phyloP scores from a whole-genome alignment of 2,329 filamentous ascomycete genomes.

The Xylaria sp. region DNA sequence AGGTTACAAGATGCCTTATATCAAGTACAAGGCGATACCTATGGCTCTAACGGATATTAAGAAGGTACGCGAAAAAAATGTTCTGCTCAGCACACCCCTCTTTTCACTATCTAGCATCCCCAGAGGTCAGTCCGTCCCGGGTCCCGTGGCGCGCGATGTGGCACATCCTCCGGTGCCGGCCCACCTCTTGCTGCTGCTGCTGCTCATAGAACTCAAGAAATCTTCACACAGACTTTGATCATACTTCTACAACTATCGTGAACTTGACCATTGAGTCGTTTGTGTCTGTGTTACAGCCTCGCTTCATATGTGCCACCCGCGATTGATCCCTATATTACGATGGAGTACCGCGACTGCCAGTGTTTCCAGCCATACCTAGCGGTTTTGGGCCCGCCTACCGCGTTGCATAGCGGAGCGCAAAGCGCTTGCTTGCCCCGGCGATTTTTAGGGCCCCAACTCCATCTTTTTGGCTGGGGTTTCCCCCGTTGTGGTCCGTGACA shows the following conservation, averaged over 20 bases:
- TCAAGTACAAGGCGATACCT: not conserved
- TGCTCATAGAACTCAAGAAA: not conserved
- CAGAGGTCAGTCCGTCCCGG: not conserved
- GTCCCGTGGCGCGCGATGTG: not conserved
- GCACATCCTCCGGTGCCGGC: not conserved
- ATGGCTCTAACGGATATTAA: not conserved
- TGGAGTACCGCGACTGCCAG: no score
- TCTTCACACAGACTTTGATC: not conserved
- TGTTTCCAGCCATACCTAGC: no score
- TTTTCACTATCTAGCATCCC: not conserved
- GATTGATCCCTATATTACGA: no score
- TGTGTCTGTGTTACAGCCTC: no score
- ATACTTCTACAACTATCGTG: no score
- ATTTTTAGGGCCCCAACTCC: not conserved
- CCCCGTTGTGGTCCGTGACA: not conserved
- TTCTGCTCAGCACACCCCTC: not conserved
- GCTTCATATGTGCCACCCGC: no score
- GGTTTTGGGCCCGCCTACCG: no score
- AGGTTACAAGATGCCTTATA: not conserved
- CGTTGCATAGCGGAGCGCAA: no score
- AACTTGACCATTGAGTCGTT: no score
- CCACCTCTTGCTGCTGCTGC: not conserved
- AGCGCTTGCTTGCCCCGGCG: not conserved
- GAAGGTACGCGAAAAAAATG: not conserved
- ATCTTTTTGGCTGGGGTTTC: not conserved